A percentile compares a stretch with the other conserved stretches of the same genome.
These are phyloP conservation scores for Rubroshorea leprosula DNA, from an alignment of 345 rosid species.

Conservation along the genomic window DNA sequence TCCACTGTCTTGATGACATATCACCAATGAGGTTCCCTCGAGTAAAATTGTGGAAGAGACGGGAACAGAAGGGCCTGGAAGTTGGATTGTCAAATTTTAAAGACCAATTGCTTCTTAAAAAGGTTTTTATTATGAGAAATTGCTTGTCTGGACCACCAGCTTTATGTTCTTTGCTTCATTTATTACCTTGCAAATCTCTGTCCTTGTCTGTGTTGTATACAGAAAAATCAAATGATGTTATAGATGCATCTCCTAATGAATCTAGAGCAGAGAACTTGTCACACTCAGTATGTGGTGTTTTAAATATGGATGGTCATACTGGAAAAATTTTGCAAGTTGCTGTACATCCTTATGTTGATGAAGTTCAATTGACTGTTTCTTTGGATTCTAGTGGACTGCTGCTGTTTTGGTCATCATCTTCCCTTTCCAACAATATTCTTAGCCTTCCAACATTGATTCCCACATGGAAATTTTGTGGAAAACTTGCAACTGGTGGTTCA, in stretches of 20 bases:
- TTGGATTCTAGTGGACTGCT: constrained; percentile 74
- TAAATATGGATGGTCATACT: constrained; percentile 56
- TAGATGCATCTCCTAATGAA: constrained; percentile 30
- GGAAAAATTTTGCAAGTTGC: constrained; percentile 64
- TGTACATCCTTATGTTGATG: constrained; percentile 47
- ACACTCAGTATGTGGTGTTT: constrained; percentile 29
- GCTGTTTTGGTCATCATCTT: constrained; percentile 58
- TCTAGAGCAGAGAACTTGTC: constrained; percentile 27
- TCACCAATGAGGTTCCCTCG: constrained; percentile 77
- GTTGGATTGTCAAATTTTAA: constrained; percentile 26
- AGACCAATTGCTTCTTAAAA: constrained; percentile 38
- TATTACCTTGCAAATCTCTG: constrained; percentile 42
- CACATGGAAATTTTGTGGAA: constrained; percentile 57
- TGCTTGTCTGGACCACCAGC: constrained; percentile 50
- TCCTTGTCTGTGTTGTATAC: constrained; percentile 49
- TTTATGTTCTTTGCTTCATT: constrained; percentile 53
- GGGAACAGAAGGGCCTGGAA: constrained; percentile 36
- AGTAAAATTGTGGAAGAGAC: constrained; percentile 56
- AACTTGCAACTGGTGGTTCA: constrained; percentile 34
- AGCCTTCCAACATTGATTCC: constrained; percentile 45
- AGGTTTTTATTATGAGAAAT: constrained; percentile 51
- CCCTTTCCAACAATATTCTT: constrained; percentile 30
- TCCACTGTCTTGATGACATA: constrained; percentile 81
- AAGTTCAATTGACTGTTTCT: constrained; percentile 57
- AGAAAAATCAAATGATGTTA: constrained; percentile 24